phyloP scores from a whole-genome alignment of 2,329 filamentous ascomycete genomes.

The Neodidymelliopsis sp. region DNA sequence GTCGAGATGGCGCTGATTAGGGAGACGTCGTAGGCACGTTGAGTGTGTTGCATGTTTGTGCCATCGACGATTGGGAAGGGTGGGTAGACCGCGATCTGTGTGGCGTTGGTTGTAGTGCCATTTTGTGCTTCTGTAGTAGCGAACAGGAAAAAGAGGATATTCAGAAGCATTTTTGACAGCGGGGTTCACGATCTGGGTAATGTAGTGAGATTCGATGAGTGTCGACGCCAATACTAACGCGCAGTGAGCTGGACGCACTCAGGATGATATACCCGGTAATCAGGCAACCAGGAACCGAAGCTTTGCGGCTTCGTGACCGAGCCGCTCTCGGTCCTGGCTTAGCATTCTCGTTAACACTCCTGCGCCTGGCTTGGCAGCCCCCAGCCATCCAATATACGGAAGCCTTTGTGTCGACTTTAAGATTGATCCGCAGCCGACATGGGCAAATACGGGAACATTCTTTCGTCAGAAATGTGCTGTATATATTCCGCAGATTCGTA shows the following conservation, averaged over 20 bases:
- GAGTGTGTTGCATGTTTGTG: conserved; percentile 15
- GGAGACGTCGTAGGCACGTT: conserved; percentile 20
- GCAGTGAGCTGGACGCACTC: too few species aligned
- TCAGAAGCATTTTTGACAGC: conserved; percentile 3
- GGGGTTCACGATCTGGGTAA: neutral
- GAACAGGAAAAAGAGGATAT: neutral
- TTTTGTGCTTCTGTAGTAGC: conserved; percentile 4
- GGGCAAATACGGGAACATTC: too few species aligned
- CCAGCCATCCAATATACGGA: conserved; percentile 13
- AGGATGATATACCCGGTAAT: neutral
- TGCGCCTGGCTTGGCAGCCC: conserved; percentile 13
- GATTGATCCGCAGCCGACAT: too few species aligned
- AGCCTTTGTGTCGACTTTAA: too few species aligned
- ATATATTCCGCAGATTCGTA: too few species aligned
- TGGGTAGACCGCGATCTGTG: conserved; percentile 15
- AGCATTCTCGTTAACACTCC: neutral
- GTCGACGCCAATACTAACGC: too few species aligned
- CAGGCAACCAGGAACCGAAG: neutral
- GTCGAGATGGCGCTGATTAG: conserved; percentile 16
- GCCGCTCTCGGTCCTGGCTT: neutral
- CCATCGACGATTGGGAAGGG: conserved; percentile 19
- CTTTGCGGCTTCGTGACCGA: neutral
- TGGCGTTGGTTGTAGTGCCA: neutral
- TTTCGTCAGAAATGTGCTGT: too few species aligned
- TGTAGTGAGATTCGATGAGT: neutral